Evolutionary conservation across 2,329 filamentous ascomycete genomes (phyloP), one percentile per base, ranked within the genome.

Genomic region (Massarina eburnea): DNA sequence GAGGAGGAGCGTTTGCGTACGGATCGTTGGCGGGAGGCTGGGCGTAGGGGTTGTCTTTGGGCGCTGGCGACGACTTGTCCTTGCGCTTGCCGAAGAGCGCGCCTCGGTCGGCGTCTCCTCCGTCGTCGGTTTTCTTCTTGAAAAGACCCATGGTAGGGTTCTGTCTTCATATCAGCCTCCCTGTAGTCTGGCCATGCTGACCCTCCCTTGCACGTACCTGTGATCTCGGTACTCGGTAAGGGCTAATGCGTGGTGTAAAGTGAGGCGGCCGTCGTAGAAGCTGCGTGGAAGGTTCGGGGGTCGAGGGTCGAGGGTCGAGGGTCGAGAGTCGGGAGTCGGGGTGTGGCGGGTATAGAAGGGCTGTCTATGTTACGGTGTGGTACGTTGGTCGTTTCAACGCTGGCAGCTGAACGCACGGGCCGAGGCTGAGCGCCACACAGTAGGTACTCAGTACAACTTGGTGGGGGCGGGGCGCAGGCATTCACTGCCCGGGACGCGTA

Each of bases 21-120:
- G 80, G 76, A 57, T 83, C 79, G 43, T 71, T 68, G 43, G 70
- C 59, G 4, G 78, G 72, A 5, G 78, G 72, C 39, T 78, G 76
- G 34, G 80, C 80, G 55, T 83, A 83, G 19, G 81, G 81, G 60
- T 84, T 71, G 39, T 66, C 58, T 27, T 73, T 64, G 24, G 77
- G 72, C 17, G 34, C 34, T 21, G 75, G 72, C 21, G 78, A 71
- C 43, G 73, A 76, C 64, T 81, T 81, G 55, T 64, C 62, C 52
- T 73, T 82, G 52, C 77, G 72, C 54, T 73, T 73, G 53, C 80
- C 80, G 57, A 85, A 84, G 24, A 85, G 77, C n/a, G 80, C 79
- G 45, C 71, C 73, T 65, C 80, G 78, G 64, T 73, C 76, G 47
- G 79, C 76, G 52, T 79, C 79, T 59, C 71, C 76, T 49, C 74